Percentiles rank a stretch among this genome's conserved stretches.
Evolutionary conservation across 1,284 basidiomycete species (phyloP).

Genomic region (Flammula alnicola): DNA sequence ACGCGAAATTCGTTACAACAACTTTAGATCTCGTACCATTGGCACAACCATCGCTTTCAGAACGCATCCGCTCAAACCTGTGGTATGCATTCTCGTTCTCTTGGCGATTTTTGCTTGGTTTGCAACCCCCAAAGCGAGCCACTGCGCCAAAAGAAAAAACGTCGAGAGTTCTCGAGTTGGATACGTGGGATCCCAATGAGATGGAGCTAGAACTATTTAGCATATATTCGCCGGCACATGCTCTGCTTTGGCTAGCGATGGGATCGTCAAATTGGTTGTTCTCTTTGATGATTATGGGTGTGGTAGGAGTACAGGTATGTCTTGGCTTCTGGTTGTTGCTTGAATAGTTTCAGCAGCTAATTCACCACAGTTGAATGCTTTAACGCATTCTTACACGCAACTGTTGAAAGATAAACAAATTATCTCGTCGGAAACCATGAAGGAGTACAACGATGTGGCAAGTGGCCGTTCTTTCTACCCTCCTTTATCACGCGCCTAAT

Average conservation of each 20-base stretch:
- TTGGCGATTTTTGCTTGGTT: slow-evolving; percentile 70
- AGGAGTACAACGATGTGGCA: slow-evolving; percentile 85
- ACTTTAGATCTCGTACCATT: slow-evolving; percentile 50
- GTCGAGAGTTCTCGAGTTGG: slow-evolving; percentile 68
- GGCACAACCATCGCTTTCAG: slow-evolving; percentile 39
- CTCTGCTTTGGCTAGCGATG: slow-evolving; percentile 73
- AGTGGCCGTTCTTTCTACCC: slow-evolving; percentile 25
- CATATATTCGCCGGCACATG: slow-evolving; percentile 78
- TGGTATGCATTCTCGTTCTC: slow-evolving; percentile 58
- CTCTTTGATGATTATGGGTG: slow-evolving; percentile 66
- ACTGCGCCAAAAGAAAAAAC: slow-evolving; percentile 47
- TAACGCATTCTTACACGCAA: slow-evolving; percentile 61
- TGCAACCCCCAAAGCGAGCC: slow-evolving; percentile 54
- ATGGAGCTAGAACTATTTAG: slow-evolving; percentile 71
- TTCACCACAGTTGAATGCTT: slow-evolving; percentile 48
- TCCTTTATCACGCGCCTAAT: not conserved
- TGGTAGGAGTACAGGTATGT: slow-evolving; percentile 64
- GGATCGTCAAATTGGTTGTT: slow-evolving; percentile 75
- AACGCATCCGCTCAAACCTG: slow-evolving; percentile 40
- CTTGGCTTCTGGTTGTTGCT: slow-evolving; percentile 1
- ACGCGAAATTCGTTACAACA: slow-evolving; percentile 65
- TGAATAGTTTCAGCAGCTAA: slow-evolving; percentile 1
- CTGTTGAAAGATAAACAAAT: slow-evolving; percentile 78
- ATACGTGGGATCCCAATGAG: slow-evolving; percentile 79
- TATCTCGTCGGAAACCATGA: slow-evolving; percentile 81